These are phyloP conservation scores for Fomitopsis pinicola DNA, from an alignment of 1,284 basidiomycete genomes.

Conservation along the genomic window DNA sequence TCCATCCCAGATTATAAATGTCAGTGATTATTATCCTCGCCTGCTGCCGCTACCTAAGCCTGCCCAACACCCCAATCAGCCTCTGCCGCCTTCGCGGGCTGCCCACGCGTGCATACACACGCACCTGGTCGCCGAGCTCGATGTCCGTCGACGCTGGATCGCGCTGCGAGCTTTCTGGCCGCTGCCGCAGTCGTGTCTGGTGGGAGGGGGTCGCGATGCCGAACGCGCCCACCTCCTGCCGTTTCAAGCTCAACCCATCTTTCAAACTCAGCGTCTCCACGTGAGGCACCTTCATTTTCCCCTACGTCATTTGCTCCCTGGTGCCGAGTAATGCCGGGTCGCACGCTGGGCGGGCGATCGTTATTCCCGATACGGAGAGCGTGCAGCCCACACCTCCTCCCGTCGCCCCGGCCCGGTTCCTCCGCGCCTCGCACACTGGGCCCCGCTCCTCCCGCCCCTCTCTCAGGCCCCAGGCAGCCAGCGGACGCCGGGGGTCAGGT, in stretches of 20 bases:
- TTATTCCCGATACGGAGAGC: constrained; percentile 1
- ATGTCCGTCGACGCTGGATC: neutral
- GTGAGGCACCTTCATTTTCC: constrained; percentile 8
- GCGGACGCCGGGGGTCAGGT: neutral
- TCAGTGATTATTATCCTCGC: constrained; percentile 7
- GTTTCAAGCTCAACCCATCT: constrained; percentile 8
- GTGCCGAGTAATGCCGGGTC: neutral
- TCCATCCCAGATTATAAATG: constrained; percentile 14
- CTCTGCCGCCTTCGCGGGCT: neutral
- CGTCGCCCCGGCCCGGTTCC: neutral
- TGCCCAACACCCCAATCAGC: neutral
- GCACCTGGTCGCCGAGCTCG: neutral
- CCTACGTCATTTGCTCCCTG: neutral
- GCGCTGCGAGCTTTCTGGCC: neutral
- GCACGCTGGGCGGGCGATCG: constrained; percentile 11
- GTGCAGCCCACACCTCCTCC: neutral
- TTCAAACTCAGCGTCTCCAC: constrained; percentile 8
- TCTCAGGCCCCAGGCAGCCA: neutral
- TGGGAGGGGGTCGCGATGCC: constrained; percentile 5
- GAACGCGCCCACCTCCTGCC: neutral
- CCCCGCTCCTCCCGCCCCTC: neutral
- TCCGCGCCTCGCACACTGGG: neutral
- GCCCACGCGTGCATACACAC: neutral
- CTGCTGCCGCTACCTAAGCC: neutral
- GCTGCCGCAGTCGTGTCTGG: neutral